These are phyloP conservation scores for Penicillium sclerotiorum DNA, from an alignment of 2,329 filamentous ascomycete species.

Conservation along the genomic window DNA sequence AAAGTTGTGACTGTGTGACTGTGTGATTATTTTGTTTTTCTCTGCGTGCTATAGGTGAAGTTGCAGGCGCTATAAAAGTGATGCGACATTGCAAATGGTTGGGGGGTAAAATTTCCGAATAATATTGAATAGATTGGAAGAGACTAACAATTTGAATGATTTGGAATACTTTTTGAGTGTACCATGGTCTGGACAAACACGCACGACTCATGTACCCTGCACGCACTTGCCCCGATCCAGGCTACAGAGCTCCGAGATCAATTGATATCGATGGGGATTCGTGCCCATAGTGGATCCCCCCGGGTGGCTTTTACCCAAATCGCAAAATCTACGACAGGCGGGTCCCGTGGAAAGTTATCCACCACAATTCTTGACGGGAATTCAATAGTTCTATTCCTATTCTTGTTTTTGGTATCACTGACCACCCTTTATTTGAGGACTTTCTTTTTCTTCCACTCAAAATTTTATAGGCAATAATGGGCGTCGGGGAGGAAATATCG, in stretches of 20 bases:
- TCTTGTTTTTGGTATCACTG: too few relatives aligned
- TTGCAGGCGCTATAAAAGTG: too few relatives aligned
- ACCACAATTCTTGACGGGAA: not conserved
- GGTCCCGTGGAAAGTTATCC: not conserved
- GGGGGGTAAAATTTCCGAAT: too few relatives aligned
- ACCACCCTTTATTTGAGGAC: too few relatives aligned
- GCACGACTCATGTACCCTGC: not conserved
- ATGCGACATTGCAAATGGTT: too few relatives aligned
- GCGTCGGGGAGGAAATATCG: too few relatives aligned
- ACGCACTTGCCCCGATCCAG: not conserved
- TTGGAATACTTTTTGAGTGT: not conserved
- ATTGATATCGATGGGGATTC: not conserved
- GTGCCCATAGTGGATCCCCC: not conserved
- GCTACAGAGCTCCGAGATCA: too few relatives aligned
- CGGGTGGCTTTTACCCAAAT: not conserved
- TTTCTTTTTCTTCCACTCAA: too few relatives aligned
- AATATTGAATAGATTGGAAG: too few relatives aligned
- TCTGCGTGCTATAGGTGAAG: too few relatives aligned
- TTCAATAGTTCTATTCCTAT: not conserved
- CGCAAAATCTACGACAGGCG: not conserved
- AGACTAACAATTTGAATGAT: not conserved
- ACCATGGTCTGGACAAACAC: not conserved
- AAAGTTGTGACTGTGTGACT: not conserved
- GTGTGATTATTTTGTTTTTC: too few relatives aligned
- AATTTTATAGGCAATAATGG: too few relatives aligned